These are phyloP conservation scores for Penicillium paxilli DNA, from an alignment of 495 filamentous ascomycete species.

Conservation along the genomic window DNA sequence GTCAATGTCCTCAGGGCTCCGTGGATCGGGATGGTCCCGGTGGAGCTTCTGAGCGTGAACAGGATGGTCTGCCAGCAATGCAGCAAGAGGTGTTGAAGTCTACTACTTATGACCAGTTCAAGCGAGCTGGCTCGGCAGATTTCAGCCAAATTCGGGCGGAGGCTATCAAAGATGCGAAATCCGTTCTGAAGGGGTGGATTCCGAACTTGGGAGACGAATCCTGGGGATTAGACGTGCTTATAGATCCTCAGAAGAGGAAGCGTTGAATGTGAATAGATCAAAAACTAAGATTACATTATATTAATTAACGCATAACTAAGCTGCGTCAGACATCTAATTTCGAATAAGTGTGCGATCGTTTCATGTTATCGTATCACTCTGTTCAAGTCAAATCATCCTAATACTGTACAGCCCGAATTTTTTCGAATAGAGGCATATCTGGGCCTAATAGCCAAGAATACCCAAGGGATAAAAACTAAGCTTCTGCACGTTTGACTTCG, in stretches of 20 bases:
- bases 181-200: slow-evolving; percentile 37
- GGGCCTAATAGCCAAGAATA: background rate
- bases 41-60: too few relatives aligned
- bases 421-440: background rate
- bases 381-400: background rate
- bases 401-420: slow-evolving; percentile 7
- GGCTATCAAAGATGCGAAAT: slow-evolving; percentile 36
- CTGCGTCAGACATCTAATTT: background rate
- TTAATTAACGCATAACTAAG: slow-evolving; percentile 2
- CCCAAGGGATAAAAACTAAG: too few relatives aligned
- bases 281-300: background rate
- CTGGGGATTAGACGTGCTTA: slow-evolving; percentile 40
- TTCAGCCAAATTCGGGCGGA: slow-evolving; percentile 21
- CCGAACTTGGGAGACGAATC: slow-evolving; percentile 40
- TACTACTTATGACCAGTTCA: slow-evolving; percentile 36
- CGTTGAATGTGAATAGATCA: slow-evolving; percentile 16
- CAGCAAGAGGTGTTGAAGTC: slow-evolving; percentile 8
- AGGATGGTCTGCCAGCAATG: too few relatives aligned
- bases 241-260: slow-evolving; percentile 39
- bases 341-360: background rate
- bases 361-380: background rate
- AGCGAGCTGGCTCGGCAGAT: slow-evolving; percentile 12
- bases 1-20: background rate
- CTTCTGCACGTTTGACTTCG: too few relatives aligned
- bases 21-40: too few relatives aligned